phyloP scores from a whole-genome alignment of 106 monocot genomes.

The Ottelia alismoides region DNA sequence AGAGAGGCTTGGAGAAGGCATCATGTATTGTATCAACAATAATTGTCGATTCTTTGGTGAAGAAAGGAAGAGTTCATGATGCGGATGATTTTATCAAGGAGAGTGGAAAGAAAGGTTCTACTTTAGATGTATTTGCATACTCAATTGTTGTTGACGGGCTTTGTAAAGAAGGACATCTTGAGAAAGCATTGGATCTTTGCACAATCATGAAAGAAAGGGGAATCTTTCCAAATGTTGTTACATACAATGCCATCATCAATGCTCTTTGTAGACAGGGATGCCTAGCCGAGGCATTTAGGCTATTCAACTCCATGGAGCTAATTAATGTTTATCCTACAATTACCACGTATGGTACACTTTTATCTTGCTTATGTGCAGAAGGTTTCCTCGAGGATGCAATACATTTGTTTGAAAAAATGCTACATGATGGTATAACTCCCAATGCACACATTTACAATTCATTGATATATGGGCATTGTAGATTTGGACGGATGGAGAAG shows the following conservation, averaged over 20 bases:
- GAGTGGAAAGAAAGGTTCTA: constrained; percentile 24
- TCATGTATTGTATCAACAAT: constrained; percentile 27
- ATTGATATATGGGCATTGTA: constrained; percentile 68
- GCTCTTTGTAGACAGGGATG: constrained; percentile 74
- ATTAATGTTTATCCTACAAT: constrained; percentile 36
- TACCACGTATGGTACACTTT: constrained; percentile 58
- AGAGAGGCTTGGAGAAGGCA: constrained; percentile 18
- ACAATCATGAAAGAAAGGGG: constrained; percentile 48
- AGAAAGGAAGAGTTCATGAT: constrained; percentile 38
- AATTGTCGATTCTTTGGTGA: constrained; percentile 31
- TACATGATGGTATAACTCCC: constrained; percentile 39
- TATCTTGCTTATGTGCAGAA: constrained; percentile 65
- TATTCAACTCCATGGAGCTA: constrained; percentile 64
- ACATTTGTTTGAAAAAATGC: constrained; percentile 50
- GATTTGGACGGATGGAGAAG: constrained; percentile 49
- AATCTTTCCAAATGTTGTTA: constrained; percentile 43
- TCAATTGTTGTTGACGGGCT: constrained; percentile 64
- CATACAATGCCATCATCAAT: constrained; percentile 77
- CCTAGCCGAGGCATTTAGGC: constrained; percentile 66
- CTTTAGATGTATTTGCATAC: constrained; percentile 43
- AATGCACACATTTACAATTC: constrained; percentile 51
- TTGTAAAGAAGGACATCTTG: constrained; percentile 66
- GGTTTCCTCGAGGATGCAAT: constrained; percentile 68
- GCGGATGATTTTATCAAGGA: constrained; percentile 47
- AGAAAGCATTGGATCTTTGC: constrained; percentile 80